phyloP scores from a whole-genome alignment of 2,329 filamentous ascomycete species.

The Fusarium fracticaudum region DNA sequence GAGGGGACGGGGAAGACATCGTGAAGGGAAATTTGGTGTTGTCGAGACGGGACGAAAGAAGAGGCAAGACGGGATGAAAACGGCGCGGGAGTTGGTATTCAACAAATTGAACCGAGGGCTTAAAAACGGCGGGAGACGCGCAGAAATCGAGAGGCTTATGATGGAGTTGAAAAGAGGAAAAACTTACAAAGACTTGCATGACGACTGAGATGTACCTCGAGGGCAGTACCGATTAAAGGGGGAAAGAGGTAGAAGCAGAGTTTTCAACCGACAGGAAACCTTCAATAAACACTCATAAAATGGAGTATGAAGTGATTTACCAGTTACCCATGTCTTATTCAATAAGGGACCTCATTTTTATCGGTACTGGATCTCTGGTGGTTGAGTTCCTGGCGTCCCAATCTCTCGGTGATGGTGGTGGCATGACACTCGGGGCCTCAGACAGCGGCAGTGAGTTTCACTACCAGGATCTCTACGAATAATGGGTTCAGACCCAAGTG shows the following conservation, averaged over 20 bases:
- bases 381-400: neutral
- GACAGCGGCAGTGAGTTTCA: neutral
- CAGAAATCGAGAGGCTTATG: neutral
- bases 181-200: neutral
- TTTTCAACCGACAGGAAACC: neutral
- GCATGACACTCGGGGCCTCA: neutral
- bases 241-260: neutral
- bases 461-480: neutral
- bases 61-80: neutral
- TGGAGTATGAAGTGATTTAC: fast-evolving
- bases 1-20: neutral
- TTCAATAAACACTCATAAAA: neutral
- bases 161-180: neutral
- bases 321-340: fast-evolving
- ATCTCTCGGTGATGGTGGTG: neutral
- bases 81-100: neutral
- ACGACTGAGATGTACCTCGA: neutral
- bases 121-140: neutral
- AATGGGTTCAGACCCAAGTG: fast-evolving
- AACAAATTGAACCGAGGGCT: neutral
- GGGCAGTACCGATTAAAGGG: neutral
- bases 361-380: neutral
- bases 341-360: neutral
- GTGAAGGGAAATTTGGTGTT: neutral
- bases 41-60: neutral